Percentiles rank a stretch among this genome's conserved stretches.
phyloP scores from a whole-genome alignment of 441 rosid genomes.

The Codiaeum variegatum region DNA sequence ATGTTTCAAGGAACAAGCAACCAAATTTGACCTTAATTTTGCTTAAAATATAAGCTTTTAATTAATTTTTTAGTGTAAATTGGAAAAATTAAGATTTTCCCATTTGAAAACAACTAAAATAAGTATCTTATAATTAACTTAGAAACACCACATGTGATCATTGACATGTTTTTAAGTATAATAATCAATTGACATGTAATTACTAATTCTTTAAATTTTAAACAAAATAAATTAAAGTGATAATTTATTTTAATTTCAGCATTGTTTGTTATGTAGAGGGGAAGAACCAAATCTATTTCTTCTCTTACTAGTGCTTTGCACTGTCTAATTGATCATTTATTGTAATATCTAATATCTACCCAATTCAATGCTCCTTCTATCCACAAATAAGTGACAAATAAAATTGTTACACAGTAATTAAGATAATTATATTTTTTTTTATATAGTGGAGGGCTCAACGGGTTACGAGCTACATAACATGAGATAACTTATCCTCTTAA shows the following conservation, averaged over 20 bases:
- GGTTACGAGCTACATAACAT: too few relatives aligned
- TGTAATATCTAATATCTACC: too few relatives aligned
- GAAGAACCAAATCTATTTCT: conserved; percentile 9
- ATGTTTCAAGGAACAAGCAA: too few relatives aligned
- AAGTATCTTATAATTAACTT: too few relatives aligned
- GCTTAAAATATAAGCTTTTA: background rate
- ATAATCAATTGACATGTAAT: background rate
- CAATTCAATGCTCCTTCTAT: too few relatives aligned
- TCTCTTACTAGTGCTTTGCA: background rate
- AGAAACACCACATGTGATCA: background rate
- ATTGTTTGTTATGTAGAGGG: conserved; percentile 19
- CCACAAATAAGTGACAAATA: too few relatives aligned
- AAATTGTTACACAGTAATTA: too few relatives aligned
- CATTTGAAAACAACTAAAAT: background rate
- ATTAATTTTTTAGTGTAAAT: too few relatives aligned
- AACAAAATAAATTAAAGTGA: background rate
- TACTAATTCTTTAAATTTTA: background rate
- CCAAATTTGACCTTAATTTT: conserved; percentile 7
- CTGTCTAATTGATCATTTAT: background rate
- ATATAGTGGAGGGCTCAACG: too few relatives aligned
- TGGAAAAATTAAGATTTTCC: background rate
- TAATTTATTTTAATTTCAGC: background rate
- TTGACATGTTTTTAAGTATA: background rate
- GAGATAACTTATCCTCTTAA: too few relatives aligned
- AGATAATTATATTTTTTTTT: too few relatives aligned